Evolutionary conservation across 2,329 filamentous ascomycete genomes (phyloP).

Genomic region (Fusarium lateritium): DNA sequence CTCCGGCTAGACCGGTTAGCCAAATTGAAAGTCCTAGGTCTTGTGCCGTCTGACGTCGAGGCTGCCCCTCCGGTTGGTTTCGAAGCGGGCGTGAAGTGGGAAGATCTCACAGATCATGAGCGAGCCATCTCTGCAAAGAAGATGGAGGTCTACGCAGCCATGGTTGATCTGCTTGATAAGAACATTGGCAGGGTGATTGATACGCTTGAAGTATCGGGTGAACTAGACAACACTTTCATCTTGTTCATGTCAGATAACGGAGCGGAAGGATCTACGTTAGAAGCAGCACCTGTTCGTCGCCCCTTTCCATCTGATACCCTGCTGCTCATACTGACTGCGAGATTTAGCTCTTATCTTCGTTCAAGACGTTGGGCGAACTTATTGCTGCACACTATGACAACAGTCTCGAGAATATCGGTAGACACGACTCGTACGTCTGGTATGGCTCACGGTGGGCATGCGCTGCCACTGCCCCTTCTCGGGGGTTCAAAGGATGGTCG

Average conservation of each 20-base stretch:
- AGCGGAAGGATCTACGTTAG: constrained; percentile 69
- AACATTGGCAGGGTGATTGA: constrained; percentile 68
- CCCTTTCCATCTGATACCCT: neutral
- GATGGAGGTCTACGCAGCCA: constrained; percentile 67
- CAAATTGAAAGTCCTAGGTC: neutral
- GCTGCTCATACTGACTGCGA: neutral
- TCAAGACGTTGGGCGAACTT: constrained; percentile 2
- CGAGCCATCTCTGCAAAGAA: constrained; percentile 33
- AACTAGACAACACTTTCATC: constrained; percentile 68
- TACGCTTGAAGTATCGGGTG: constrained; percentile 62
- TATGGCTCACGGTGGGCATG: constrained; percentile 70
- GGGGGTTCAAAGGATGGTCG: constrained; percentile 54
- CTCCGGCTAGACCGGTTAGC: constrained; percentile 50
- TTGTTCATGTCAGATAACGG: constrained; percentile 70
- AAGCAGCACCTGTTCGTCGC: constrained; percentile 66
- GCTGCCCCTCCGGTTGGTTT: constrained; percentile 53
- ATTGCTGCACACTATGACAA: constrained; percentile 61
- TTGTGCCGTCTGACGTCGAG: constrained; percentile 1
- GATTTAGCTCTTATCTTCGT: neutral
- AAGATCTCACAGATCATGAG: constrained; percentile 30
- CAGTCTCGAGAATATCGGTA: constrained; percentile 67
- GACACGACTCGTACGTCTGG: constrained; percentile 70
- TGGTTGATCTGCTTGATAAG: constrained; percentile 69
- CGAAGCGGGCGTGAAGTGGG: constrained; percentile 38
- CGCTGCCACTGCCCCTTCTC: constrained; percentile 54